Percentiles rank a stretch among this genome's conserved stretches.
Evolutionary conservation across 2,329 filamentous ascomycete genomes (phyloP).

Genomic region (Tympanopsis confertula): DNA sequence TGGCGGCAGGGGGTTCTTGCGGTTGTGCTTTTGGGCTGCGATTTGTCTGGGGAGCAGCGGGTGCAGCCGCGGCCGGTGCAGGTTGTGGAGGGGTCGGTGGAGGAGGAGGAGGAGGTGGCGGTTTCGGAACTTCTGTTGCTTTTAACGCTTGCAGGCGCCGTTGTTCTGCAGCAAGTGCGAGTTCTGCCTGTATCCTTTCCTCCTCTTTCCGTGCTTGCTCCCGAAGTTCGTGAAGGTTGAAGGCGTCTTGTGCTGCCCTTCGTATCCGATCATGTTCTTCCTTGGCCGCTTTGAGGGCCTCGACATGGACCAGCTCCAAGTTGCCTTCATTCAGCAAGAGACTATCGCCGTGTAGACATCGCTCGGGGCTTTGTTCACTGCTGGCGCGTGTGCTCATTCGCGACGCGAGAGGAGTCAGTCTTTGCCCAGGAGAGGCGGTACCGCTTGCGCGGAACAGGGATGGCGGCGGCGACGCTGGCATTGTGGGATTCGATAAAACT

Average conservation of each 20-base stretch:
- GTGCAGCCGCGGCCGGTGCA: constrained; percentile 2
- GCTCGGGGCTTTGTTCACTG: neutral
- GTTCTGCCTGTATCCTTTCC: constrained; percentile 11
- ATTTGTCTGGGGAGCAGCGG: constrained; percentile 6
- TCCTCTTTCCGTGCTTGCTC: constrained; percentile 21
- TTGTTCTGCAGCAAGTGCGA: constrained; percentile 13
- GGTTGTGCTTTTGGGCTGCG: constrained; percentile 26
- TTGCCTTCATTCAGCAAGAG: constrained; percentile 53
- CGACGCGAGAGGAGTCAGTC: no score
- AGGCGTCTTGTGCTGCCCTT: constrained; percentile 33
- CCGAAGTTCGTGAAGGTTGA: constrained; percentile 31
- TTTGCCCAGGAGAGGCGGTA: no score
- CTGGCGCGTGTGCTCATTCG: neutral
- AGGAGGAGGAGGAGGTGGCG: constrained; percentile 3
- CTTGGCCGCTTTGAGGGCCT: constrained; percentile 54
- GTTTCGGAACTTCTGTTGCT: neutral
- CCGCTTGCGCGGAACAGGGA: no score
- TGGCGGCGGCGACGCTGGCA: no score
- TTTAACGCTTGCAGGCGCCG: constrained; percentile 20
- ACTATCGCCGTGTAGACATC: constrained; percentile 21
- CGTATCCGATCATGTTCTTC: constrained; percentile 56
- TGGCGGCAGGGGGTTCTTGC: no score
- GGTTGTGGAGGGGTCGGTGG: constrained; percentile 6
- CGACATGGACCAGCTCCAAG: constrained; percentile 48
- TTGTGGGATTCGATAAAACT: no score